Evolutionary conservation across 176 grass and related monocot genomes (phyloP).

Genomic region (Thalia dealbata): DNA sequence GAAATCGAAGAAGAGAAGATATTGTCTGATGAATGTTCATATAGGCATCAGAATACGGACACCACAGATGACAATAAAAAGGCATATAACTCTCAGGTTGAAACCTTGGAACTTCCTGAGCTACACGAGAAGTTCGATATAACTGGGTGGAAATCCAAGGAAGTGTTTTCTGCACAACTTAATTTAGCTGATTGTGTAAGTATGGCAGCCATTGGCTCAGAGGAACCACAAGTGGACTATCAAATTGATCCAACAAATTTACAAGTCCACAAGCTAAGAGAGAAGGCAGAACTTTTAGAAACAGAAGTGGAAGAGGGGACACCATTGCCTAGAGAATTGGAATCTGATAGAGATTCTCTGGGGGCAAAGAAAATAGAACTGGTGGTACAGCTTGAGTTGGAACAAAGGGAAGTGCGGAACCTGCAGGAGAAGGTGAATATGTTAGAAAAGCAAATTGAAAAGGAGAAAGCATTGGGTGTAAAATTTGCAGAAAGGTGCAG

Average conservation of each 20-base stretch:
- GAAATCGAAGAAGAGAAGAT: constrained; percentile 50
- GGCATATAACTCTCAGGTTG: constrained; percentile 41
- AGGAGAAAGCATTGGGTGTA: neutral
- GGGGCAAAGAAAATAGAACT: constrained; percentile 12
- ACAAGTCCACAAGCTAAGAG: neutral
- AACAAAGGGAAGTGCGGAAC: neutral
- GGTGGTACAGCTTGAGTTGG: constrained; percentile 1
- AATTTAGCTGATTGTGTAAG: neutral
- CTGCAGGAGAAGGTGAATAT: constrained; percentile 4
- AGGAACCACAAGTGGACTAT: neutral
- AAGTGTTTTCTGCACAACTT: neutral
- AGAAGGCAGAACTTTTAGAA: neutral
- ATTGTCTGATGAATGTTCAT: constrained; percentile 27
- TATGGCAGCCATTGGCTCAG: neutral
- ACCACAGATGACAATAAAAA: constrained; percentile 38
- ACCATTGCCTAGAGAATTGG: neutral
- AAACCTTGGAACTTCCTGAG: constrained; percentile 29
- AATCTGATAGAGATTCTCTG: neutral
- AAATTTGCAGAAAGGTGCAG: constrained; percentile 1
- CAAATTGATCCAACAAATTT: neutral
- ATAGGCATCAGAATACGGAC: constrained; percentile 35
- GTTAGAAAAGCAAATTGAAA: constrained; percentile 11
- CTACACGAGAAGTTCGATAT: constrained; percentile 30
- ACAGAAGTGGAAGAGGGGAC: neutral
- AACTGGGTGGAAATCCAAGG: constrained; percentile 34